Base-by-base conservation (phyloP, 1,139 yeast species). In the Geotrichum cucujoidarum region DNA sequence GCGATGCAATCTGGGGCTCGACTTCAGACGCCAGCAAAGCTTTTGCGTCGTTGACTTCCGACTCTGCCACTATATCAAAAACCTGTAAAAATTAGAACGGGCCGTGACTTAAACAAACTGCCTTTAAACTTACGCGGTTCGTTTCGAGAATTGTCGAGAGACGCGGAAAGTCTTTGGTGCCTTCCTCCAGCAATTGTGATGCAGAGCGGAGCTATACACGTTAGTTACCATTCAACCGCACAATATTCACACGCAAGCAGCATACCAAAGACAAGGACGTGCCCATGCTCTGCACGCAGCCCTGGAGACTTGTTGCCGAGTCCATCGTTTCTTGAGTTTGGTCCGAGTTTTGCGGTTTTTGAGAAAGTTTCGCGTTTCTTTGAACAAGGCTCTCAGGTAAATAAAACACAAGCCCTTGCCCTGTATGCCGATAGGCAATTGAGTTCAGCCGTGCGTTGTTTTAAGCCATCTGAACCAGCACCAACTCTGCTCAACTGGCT, bases 11-110 rank as follows among this genome's bases (percentile, higher is more conserved):
- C 50, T 60, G 61, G 4, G 67, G 67, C 34, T 59, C 62, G 14
- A 63, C 56, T 22, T 60, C 63, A 7, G 49, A 45, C 1, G 59
- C 60, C 5, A 63, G 55, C 35, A 57, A 58, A 3, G 52, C 47
- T 22, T 57, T 55, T 13, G 63, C 64, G 18, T 55, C 54, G 20
- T 45, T 45, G 10, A 62, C 57, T 39, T 60, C 63, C 8, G 55
- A 51, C 43, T 59, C 62, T 14, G 66, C 53, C 16, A 61, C 65
- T 16, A 63, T 57, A n/a, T 63, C 66, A 52, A 61, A 62, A 20
- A 62, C 60, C 47, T 56, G 22, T n/a, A 17, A 41, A 37, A 7
- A 40, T 27, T 24, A 48, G 38, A 14, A 34, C 40, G 18, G 18
- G n/a, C n/a, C n/a, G n/a, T n/a, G n/a, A n/a, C n/a, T n/a, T n/a